A percentile compares a stretch with the other conserved stretches of the same genome.
Conservation (phyloP, 371 early-diverging fungal genomes). For the Apophysomyces variabilis region DNA sequence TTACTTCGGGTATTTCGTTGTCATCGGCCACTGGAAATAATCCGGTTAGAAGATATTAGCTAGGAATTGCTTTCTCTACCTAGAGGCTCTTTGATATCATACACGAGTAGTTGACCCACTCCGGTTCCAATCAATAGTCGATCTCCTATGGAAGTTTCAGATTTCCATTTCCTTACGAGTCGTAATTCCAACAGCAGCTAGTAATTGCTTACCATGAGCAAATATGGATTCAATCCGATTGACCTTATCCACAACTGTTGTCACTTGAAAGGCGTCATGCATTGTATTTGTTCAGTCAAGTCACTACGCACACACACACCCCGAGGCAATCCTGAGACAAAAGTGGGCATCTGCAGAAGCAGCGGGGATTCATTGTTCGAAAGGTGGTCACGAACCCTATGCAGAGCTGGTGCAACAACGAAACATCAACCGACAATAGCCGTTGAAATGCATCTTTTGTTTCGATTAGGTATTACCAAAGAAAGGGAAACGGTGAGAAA, state of each 20-base stretch:
- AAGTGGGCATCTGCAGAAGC: background rate
- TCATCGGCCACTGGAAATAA: constrained; percentile 47
- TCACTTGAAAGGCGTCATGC: constrained; percentile 74
- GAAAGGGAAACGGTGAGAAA: background rate
- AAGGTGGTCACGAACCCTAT: too few relatives aligned
- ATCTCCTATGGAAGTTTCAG: constrained; percentile 54
- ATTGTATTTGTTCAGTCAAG: constrained; percentile 27
- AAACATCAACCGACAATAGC: too few relatives aligned
- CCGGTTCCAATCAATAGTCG: constrained; percentile 76
- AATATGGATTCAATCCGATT: constrained; percentile 68
- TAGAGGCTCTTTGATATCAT: constrained; percentile 69
- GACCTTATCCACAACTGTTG: constrained; percentile 68
- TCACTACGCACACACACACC: background rate
- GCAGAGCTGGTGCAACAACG: too few relatives aligned
- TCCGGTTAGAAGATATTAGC: background rate
- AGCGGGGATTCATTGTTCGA: too few relatives aligned
- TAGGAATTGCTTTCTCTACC: constrained; percentile 32
- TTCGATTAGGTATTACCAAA: background rate
- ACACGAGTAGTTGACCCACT: constrained; percentile 71
- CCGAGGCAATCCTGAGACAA: background rate
- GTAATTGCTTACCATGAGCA: constrained; percentile 56
- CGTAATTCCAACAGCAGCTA: background rate
- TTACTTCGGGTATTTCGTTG: constrained; percentile 57
- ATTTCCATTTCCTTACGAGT: too few relatives aligned
- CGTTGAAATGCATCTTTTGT: background rate